Percentiles rank a stretch among this genome's conserved stretches.
These are phyloP conservation scores for Cercospora brassicicola DNA, from an alignment of 2,329 filamentous ascomycete species.

Conservation along the genomic window DNA sequence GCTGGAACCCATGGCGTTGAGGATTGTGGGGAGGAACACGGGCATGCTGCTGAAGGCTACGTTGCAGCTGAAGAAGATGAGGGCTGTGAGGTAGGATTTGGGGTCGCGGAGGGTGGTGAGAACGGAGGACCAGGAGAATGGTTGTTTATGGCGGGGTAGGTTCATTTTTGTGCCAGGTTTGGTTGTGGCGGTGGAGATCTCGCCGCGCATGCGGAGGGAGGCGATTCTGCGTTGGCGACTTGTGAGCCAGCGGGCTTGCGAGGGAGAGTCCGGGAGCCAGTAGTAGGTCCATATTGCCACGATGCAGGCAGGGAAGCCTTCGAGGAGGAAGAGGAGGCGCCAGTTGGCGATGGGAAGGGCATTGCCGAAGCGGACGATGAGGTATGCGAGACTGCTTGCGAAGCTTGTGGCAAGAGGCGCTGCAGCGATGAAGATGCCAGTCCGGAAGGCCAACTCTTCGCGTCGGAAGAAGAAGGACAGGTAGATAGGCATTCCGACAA, in stretches of 20 bases:
- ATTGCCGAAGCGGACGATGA: slow-evolving; percentile 69
- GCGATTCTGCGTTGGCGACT: slow-evolving; percentile 62
- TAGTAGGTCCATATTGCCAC: slow-evolving; percentile 72
- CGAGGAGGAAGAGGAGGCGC: slow-evolving; percentile 80
- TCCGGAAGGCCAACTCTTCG: slow-evolving; percentile 78
- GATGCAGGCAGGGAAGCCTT: slow-evolving; percentile 80
- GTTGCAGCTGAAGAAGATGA: slow-evolving; percentile 85
- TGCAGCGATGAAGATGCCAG: slow-evolving; percentile 81
- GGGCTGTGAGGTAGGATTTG: slow-evolving; percentile 70
- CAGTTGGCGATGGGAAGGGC: slow-evolving; percentile 70
- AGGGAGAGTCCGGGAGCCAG: slow-evolving; percentile 73
- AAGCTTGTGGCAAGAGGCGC: slow-evolving; percentile 64
- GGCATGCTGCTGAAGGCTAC: slow-evolving; percentile 85
- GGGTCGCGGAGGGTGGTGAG: slow-evolving; percentile 63
- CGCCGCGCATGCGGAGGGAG: slow-evolving; percentile 62
- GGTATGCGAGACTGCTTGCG: slow-evolving; percentile 75
- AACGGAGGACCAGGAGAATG: slow-evolving; percentile 55
- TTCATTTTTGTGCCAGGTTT: slow-evolving; percentile 8
- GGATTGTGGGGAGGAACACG: slow-evolving; percentile 73
- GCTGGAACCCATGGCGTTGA: slow-evolving; percentile 66
- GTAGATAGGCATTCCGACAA: slow-evolving; percentile 65
- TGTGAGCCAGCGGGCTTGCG: slow-evolving; percentile 46
- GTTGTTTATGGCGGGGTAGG: slow-evolving; percentile 30
- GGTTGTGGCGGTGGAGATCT: slow-evolving; percentile 26
- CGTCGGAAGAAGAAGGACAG: slow-evolving; percentile 63